Percentiles rank a stretch among this genome's conserved stretches.
Conservation (phyloP, 352 stramenopile genomes). For the Hyphochytrium catenoides region DNA sequence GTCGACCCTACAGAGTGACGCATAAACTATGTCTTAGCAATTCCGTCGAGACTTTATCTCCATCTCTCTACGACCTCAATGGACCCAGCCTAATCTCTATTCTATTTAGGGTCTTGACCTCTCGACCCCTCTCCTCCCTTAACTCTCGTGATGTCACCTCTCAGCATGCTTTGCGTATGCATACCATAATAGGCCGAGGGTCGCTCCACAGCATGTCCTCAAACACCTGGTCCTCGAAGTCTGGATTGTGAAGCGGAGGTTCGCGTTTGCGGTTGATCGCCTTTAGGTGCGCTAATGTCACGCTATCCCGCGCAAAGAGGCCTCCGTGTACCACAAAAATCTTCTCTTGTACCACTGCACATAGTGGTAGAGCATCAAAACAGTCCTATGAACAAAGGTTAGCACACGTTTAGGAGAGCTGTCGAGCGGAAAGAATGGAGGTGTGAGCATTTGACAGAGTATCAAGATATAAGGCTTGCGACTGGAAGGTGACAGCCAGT, state of each 20-base stretch:
- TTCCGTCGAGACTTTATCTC: too few relatives aligned
- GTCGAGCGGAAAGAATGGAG: too few relatives aligned
- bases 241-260: conserved; percentile 52
- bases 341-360: conserved; percentile 58
- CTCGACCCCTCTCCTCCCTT: too few relatives aligned
- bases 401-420: too few relatives aligned
- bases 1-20: conserved; percentile 15
- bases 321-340: conserved; percentile 84
- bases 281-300: conserved; percentile 65
- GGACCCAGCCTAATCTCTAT: too few relatives aligned
- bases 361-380: conserved; percentile 73
- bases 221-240: conserved; percentile 76
- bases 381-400: conserved; percentile 6
- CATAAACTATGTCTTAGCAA: too few relatives aligned
- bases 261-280: conserved; percentile 72
- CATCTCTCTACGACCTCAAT: too few relatives aligned
- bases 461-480: too few relatives aligned
- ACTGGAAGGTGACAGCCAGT: conserved; percentile 5
- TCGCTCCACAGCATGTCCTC: conserved; percentile 81
- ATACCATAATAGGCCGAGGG: conserved; percentile 30
- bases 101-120: too few relatives aligned
- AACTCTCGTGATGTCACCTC: too few relatives aligned
- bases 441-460: too few relatives aligned
- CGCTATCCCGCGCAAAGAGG: conserved; percentile 68
- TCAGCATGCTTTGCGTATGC: not conserved